These are phyloP conservation scores for Paraphaeosphaeria sporulosa DNA, from an alignment of 2,329 filamentous ascomycete genomes.

Conservation along the genomic window DNA sequence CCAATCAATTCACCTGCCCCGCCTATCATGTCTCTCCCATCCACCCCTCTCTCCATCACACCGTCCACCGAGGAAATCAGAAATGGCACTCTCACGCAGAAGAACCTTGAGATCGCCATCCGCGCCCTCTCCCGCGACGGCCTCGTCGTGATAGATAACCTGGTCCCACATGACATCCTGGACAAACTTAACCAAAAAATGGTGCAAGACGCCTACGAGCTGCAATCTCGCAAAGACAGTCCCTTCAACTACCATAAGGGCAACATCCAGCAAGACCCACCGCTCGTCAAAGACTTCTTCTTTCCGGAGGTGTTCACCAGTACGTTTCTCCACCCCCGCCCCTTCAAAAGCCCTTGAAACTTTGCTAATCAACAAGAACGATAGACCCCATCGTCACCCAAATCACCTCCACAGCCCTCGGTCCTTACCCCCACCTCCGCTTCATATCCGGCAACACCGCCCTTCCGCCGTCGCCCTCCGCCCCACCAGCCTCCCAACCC, in stretches of 20 bases:
- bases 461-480: constrained; percentile 54
- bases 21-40: constrained; percentile 31
- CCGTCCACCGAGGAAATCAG: constrained; percentile 55
- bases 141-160: constrained; percentile 43
- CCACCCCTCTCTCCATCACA: constrained; percentile 43
- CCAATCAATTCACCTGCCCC: background rate
- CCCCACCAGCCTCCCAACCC: constrained; percentile 42
- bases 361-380: too few species aligned
- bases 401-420: constrained; percentile 58
- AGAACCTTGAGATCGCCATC: constrained; percentile 61
- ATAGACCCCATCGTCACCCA: constrained; percentile 64
- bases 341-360: too few species aligned
- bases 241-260: constrained; percentile 70
- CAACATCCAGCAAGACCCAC: constrained; percentile 69
- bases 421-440: constrained; percentile 38
- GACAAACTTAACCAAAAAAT: constrained; percentile 66
- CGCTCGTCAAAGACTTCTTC: constrained; percentile 54
- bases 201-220: constrained; percentile 62
- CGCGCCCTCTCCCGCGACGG: constrained; percentile 42
- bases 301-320: constrained; percentile 60
- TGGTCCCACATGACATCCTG: constrained; percentile 56
- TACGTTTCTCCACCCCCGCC: constrained; percentile 42
- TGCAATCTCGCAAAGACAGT: constrained; percentile 62
- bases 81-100: constrained; percentile 49
- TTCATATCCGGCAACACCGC: constrained; percentile 48